Conservation (phyloP, 2,329 filamentous ascomycete genomes). For the Delphinella strobiligena region DNA sequence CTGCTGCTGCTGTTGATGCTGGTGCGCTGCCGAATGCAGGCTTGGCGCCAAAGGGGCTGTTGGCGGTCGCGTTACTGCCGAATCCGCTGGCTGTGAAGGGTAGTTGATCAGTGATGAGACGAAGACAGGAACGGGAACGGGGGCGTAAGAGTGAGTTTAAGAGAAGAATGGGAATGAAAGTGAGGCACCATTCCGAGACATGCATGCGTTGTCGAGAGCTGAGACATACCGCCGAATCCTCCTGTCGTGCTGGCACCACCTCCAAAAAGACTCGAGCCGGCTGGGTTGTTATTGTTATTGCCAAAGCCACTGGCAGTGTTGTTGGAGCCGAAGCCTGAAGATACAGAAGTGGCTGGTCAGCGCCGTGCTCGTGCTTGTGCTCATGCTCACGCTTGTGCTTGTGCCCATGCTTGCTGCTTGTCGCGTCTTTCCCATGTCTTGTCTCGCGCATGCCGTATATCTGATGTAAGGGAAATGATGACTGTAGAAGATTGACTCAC, state of each 20-base stretch:
- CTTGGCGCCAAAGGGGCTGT: slow-evolving; percentile 9
- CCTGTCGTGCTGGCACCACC: slow-evolving; percentile 23
- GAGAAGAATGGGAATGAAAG: background rate
- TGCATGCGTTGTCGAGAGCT: background rate
- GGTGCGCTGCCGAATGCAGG: slow-evolving; percentile 19
- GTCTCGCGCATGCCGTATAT: background rate
- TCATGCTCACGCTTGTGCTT: background rate
- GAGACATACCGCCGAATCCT: slow-evolving; percentile 10
- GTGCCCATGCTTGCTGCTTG: too few relatives aligned
- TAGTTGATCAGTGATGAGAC: background rate
- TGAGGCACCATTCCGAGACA: background rate
- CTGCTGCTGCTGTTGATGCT: slow-evolving; percentile 15
- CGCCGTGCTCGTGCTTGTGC: background rate
- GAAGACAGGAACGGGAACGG: background rate
- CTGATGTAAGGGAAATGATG: background rate
- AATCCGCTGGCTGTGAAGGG: slow-evolving; percentile 9
- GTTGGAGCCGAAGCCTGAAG: slow-evolving; percentile 12
- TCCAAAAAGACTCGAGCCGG: slow-evolving; percentile 21
- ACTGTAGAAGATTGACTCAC: slow-evolving; percentile 8
- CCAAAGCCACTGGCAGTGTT: slow-evolving; percentile 14
- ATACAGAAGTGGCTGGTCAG: slow-evolving; percentile 1
- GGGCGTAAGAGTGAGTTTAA: background rate
- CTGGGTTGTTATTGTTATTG: slow-evolving; percentile 13
- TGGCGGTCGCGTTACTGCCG: slow-evolving; percentile 11
- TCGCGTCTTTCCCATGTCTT: too few relatives aligned